Evolutionary conservation across 768 basidiomycete genomes (phyloP).

Genomic region (Candolleomyces efflorescens): DNA sequence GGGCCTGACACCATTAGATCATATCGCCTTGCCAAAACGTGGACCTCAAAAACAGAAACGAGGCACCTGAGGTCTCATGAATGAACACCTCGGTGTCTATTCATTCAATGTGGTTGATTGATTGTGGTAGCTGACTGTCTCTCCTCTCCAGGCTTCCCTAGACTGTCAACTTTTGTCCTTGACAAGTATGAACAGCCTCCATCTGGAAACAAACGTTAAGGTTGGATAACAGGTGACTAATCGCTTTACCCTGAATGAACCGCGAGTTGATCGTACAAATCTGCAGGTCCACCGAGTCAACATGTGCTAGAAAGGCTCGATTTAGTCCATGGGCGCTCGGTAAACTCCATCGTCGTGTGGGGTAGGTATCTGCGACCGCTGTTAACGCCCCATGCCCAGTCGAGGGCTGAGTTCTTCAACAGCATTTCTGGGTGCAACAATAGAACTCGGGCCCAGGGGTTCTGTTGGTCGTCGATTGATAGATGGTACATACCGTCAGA

Average conservation of each 20-base stretch:
- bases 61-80: neutral
- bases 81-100: neutral
- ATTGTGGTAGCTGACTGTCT: neutral
- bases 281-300: too few species aligned
- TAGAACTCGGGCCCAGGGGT: too few species aligned
- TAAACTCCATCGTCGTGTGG: too few species aligned
- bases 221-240: neutral
- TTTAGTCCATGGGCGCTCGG: too few species aligned
- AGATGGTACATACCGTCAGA: too few species aligned
- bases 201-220: neutral
- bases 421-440: too few species aligned
- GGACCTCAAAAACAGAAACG: slow-evolving; percentile 1
- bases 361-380: too few species aligned
- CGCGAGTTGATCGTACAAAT: neutral
- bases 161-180: neutral
- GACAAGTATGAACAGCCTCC: neutral
- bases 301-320: too few species aligned
- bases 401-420: too few species aligned
- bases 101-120: neutral
- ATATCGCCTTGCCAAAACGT: neutral
- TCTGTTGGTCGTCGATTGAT: too few species aligned
- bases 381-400: too few species aligned
- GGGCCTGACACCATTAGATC: neutral
- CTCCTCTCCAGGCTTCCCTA: neutral
- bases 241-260: neutral